Conservation (phyloP, 2,329 filamentous ascomycete genomes). For the Lecanicillium sp. region DNA sequence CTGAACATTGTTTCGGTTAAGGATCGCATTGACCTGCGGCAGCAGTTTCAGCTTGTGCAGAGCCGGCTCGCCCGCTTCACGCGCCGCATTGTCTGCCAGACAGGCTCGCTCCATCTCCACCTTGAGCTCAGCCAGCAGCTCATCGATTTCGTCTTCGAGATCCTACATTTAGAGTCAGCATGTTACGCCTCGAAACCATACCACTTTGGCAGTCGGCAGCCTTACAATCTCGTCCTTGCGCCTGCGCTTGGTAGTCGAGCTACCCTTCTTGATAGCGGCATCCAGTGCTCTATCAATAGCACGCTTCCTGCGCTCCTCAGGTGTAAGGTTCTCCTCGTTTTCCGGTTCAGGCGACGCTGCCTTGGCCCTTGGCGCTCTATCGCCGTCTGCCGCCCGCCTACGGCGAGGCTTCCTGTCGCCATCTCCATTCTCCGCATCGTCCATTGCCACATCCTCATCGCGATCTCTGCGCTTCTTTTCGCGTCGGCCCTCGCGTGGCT, state of each 20-base stretch:
- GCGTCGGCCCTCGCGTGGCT: constrained; percentile 65
- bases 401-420: constrained; percentile 37
- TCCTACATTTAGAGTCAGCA: constrained; percentile 48
- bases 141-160: constrained; percentile 82
- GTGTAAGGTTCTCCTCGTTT: constrained; percentile 70
- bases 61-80: constrained; percentile 71
- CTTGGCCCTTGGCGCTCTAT: constrained; percentile 40
- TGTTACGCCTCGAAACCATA: constrained; percentile 3
- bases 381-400: constrained; percentile 36
- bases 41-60: constrained; percentile 91
- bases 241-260: constrained; percentile 48
- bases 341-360: constrained; percentile 48
- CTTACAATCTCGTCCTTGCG: constrained; percentile 82
- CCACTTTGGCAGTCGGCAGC: background rate
- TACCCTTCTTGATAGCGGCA: constrained; percentile 73
- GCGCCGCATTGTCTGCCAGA: constrained; percentile 75
- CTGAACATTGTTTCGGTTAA: constrained; percentile 84
- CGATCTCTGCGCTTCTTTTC: constrained; percentile 54
- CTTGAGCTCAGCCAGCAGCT: constrained; percentile 81
- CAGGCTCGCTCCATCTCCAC: constrained; percentile 87
- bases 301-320: constrained; percentile 74
- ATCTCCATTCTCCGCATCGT: constrained; percentile 37
- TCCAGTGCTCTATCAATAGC: constrained; percentile 85
- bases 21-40: constrained; percentile 77
- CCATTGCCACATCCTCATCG: constrained; percentile 39